These are phyloP conservation scores for Globisporangium alternatum DNA, from an alignment of 352 stramenopile species.

Conservation along the genomic window DNA sequence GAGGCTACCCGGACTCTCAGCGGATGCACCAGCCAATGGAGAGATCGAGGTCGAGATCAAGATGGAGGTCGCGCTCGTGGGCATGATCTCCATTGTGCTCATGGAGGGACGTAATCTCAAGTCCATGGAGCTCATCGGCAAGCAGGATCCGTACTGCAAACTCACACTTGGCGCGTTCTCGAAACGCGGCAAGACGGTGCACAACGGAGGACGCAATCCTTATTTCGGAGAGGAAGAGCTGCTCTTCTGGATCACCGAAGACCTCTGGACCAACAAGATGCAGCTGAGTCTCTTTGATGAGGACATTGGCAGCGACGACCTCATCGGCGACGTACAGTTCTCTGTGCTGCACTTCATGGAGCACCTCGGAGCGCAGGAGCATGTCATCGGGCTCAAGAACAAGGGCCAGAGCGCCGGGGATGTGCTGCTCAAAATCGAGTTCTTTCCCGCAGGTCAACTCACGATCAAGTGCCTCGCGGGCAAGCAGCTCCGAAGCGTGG, in stretches of 20 bases:
- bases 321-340: constrained; percentile 80
- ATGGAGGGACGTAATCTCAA: constrained; percentile 89
- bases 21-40: constrained; percentile 26
- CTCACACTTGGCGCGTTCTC: constrained; percentile 65
- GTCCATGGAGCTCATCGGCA: constrained; percentile 88
- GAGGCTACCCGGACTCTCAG: constrained; percentile 26
- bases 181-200: constrained; percentile 71
- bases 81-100: constrained; percentile 84
- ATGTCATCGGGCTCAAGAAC: constrained; percentile 62
- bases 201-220: constrained; percentile 83
- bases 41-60: constrained; percentile 73
- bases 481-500: constrained; percentile 67
- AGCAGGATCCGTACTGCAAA: constrained; percentile 91
- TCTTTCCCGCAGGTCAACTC: constrained; percentile 76
- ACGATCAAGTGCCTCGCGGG: constrained; percentile 54
- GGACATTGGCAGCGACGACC: constrained; percentile 87
- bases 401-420: constrained; percentile 68
- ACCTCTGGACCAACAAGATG: constrained; percentile 87
- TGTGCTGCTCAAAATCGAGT: constrained; percentile 74
- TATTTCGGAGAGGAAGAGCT: constrained; percentile 92
- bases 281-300: constrained; percentile 80
- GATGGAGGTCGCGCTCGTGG: constrained; percentile 69
- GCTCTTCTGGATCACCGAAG: constrained; percentile 89
- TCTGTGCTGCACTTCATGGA: constrained; percentile 79
- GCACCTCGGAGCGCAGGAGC: constrained; percentile 36